Evolutionary conservation across 2,329 filamentous ascomycete genomes (phyloP).

Genomic region (Cladorrhinum sp.): DNA sequence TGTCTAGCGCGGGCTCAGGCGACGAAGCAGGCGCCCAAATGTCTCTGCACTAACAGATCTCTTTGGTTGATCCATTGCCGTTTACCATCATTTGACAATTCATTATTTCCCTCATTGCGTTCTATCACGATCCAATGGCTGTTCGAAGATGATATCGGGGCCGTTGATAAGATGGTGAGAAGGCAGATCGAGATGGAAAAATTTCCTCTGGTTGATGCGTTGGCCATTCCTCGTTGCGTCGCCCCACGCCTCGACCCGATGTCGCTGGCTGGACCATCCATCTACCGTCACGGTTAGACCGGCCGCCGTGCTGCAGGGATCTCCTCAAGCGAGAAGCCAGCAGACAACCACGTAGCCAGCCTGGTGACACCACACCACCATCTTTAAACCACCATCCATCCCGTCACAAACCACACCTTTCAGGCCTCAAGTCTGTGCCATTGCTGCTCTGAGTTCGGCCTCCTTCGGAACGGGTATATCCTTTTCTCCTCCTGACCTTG

Average conservation of each 20-base stretch:
- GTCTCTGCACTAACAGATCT: slow-evolving; percentile 19
- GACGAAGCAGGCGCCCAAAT: slow-evolving; percentile 8
- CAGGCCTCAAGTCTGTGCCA: not conserved
- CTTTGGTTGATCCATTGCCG: not conserved
- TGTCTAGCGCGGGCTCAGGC: slow-evolving; percentile 16
- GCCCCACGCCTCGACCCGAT: slow-evolving; percentile 21
- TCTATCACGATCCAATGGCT: not conserved
- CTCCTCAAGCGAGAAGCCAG: slow-evolving; percentile 33
- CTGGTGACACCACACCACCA: slow-evolving; percentile 13
- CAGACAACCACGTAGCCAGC: slow-evolving; percentile 39
- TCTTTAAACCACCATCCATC: slow-evolving; percentile 17
- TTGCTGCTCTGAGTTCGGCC: not conserved
- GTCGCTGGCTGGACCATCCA: slow-evolving; percentile 20
- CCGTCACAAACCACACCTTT: not conserved
- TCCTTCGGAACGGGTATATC: not conserved
- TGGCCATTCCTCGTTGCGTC: slow-evolving; percentile 11
- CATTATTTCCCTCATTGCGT: slow-evolving; percentile 7
- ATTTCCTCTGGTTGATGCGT: slow-evolving; percentile 14
- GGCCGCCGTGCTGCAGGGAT: slow-evolving; percentile 24
- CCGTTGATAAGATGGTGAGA: not conserved
- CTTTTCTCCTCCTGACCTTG: not conserved
- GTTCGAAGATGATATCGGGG: not conserved
- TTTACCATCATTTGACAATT: slow-evolving; percentile 4
- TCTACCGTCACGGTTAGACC: slow-evolving; percentile 16
- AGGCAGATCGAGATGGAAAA: slow-evolving; percentile 17